Evolutionary conservation across 352 stramenopile genomes (phyloP), one percentile per base, ranked within the genome.

Genomic region (Phytophthora hibernalis): DNA sequence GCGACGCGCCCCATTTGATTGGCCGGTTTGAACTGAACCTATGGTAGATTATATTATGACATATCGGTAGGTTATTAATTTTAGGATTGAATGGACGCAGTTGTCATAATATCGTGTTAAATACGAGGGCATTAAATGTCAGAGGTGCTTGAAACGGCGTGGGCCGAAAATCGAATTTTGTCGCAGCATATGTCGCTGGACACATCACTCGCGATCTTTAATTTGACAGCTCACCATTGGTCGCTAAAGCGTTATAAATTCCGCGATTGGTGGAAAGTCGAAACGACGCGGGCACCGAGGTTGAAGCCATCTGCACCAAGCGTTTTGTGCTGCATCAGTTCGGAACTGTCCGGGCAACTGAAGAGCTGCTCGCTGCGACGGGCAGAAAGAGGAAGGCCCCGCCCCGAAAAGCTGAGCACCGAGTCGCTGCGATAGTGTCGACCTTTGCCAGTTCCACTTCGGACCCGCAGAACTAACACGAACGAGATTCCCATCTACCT

Each of bases 121-220:
- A 18, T 44, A 22, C 18, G 18, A 48, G 9, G 2, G 3, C 18
- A 48, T 48, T 3, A 22, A 35, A 54, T 69, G 61, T 65, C 49
- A 55, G 47, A 65, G 44, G 20, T 11, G 51, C 7, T 28, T 10
- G n/a, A 24, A 28, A 35, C 40, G 50, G 60, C 31, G 50, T 35
- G n/a, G 48, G 18, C 54, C 54, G 37, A 54, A 64, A 59, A 60
- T 71, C 48, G 62, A 70, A 57, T 67, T 62, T 66, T 71, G 56
- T 61, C 37, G 35, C 54, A 69, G 43, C 54, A 54, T 64, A 20
- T 59, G 61, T 55, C 40, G 21, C 56, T 66, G 15, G 54, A 47
- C 38, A 24, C 47, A 58, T 65, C 47, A 60, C 20, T 20, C 9
- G 44, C 44, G 44, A 64, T 68, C 54, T 68, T 62, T 52, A 68